Evolutionary conservation across 179 eudicot species (phyloP), one percentile per base, ranked within the genome.

Genomic region (Pouteria campechiana): DNA sequence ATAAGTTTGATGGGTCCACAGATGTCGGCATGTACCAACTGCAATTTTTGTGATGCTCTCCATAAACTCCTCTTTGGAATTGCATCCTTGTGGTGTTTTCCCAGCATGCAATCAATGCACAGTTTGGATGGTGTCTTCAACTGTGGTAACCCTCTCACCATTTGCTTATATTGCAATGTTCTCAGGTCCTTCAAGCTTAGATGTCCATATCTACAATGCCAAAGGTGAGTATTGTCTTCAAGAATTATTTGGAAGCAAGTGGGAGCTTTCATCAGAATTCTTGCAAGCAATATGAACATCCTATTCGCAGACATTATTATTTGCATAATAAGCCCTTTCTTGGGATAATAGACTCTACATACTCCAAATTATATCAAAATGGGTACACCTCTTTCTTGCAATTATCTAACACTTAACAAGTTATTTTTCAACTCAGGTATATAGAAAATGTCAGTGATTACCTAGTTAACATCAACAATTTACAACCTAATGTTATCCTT

Each of bases 1-100:
- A 32, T 11, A 32, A 15, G 37, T 32, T 32, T 32, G n/a, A n/a
- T n/a, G n/a, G n/a, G n/a, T n/a, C 23, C 45, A 25, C 56, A 51
- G 2, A 51, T 38, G 17, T 39, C 56, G 3, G 46, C 33, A 13
- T 51, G 46, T 0, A 51, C 11, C 3, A 51, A n/a, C 13, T 38
- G 25, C 1, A 51, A 17, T 12, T 2, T 38, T 6, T 25, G 16
- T 16, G 25, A 1, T 1, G 56, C 42, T 15, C 46, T 28, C 56
- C 46, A 51, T 0, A 4, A 9, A 3, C 36, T 39, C 14, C 19
- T 34, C 3, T 34, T 34, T 34, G 38, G 38, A 34, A 34, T 34
- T 34, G 38, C 38, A 34, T 37, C 23, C 22, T 13, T 37, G 41
- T 37, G 41, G 7, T 37, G 23, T n/a, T 37, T 37, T 37, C 23